Percentiles rank a stretch among this genome's conserved stretches.
phyloP scores from a whole-genome alignment of 73 alveolate genomes.

The Urostyla sp. region DNA sequence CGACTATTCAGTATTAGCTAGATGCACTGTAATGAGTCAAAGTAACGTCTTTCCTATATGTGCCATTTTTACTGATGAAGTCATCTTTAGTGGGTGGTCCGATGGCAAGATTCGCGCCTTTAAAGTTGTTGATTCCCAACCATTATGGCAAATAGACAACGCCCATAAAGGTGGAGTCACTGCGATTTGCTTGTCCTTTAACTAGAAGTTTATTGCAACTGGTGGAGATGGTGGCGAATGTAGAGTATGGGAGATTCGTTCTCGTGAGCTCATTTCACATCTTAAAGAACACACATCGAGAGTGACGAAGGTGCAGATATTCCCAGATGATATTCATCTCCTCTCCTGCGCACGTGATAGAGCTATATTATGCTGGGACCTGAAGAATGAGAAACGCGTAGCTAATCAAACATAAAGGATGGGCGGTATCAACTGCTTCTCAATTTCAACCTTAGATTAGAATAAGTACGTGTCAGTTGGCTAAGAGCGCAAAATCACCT shows the following conservation, averaged over 20 bases:
- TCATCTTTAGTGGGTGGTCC: constrained; percentile 93
- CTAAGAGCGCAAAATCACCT: constrained; percentile 93
- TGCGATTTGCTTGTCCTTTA: constrained; percentile 83
- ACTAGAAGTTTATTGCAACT: constrained; percentile 86
- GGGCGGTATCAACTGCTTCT: constrained; percentile 96
- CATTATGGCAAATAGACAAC: constrained; percentile 96
- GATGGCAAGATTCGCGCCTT: constrained; percentile 95
- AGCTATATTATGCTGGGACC: constrained; percentile 95
- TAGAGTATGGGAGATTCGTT: constrained; percentile 96
- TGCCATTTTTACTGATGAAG: constrained; percentile 91
- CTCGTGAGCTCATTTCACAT: constrained; percentile 95
- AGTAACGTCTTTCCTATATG: constrained; percentile 89
- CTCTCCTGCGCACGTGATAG: constrained; percentile 92
- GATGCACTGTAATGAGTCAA: constrained; percentile 81
- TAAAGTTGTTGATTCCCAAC: constrained; percentile 86
- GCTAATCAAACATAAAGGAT: constrained; percentile 94
- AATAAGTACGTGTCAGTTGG: constrained; percentile 89
- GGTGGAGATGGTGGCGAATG: constrained; percentile 97
- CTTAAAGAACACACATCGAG: constrained; percentile 94
- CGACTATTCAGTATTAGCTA: constrained; percentile 91
- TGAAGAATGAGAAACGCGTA: constrained; percentile 92
- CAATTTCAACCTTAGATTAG: constrained; percentile 80
- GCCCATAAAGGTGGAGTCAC: constrained; percentile 97
- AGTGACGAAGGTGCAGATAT: constrained; percentile 91
- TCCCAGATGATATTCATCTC: constrained; percentile 91